These are phyloP conservation scores for Nitzschia palea DNA, from an alignment of 108 stramenopile genomes.

Conservation along the genomic window DNA sequence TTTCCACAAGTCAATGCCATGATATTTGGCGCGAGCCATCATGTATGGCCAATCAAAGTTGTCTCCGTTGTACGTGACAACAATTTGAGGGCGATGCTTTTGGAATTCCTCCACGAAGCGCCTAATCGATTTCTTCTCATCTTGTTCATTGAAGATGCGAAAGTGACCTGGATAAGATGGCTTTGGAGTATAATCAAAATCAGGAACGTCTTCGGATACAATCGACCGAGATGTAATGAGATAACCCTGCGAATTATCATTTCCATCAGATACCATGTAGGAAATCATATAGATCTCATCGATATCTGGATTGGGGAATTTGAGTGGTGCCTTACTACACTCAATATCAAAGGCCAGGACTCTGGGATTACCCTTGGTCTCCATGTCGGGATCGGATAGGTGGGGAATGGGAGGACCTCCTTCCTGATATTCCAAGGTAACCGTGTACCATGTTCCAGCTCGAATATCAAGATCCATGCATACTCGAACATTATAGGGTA, in stretches of 20 bases:
- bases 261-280: slow-evolving; percentile 88
- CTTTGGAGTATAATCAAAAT: slow-evolving; percentile 99
- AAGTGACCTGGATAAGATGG: slow-evolving; percentile 97
- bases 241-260: slow-evolving; percentile 76
- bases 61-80: slow-evolving; percentile 99
- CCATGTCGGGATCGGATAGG: slow-evolving; percentile 77
- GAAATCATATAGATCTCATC: slow-evolving; percentile 99
- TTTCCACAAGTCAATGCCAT: slow-evolving; percentile 88
- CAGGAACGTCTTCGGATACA: slow-evolving; percentile 90
- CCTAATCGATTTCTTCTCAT: slow-evolving; percentile 80
- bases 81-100: slow-evolving; percentile 88
- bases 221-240: slow-evolving; percentile 88
- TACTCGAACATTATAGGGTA: slow-evolving; percentile 91
- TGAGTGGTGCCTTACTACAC: slow-evolving; percentile 97
- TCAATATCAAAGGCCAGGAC: slow-evolving; percentile 99
- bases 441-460: slow-evolving; percentile 97
- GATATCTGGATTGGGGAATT: slow-evolving; percentile 94
- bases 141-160: slow-evolving; percentile 88
- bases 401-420: slow-evolving; percentile 29
- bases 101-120: slow-evolving; percentile 89
- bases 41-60: slow-evolving; percentile 99
- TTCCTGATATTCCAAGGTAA: slow-evolving; percentile 62
- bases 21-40: slow-evolving; percentile 71
- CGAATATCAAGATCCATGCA: slow-evolving; percentile 91
- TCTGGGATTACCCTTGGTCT: slow-evolving; percentile 91